Percentiles rank a stretch among this genome's conserved stretches.
Evolutionary conservation across 768 basidiomycete species (phyloP).

Genomic region (Hydnum rufescens): DNA sequence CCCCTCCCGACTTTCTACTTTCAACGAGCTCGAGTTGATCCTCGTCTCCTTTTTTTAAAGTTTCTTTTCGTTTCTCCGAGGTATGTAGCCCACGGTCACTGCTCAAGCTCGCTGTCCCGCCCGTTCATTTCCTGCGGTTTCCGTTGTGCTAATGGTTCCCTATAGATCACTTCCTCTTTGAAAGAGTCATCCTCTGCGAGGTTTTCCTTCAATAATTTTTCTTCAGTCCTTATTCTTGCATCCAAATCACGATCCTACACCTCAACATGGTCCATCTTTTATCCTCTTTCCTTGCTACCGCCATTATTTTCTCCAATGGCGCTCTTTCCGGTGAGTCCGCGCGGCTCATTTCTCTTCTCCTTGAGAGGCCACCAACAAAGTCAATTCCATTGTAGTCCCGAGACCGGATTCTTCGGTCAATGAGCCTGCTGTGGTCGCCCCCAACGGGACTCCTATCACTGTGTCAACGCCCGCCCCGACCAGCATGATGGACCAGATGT

Average conservation of each 20-base stretch:
- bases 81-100: too few species aligned
- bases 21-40: slow-evolving; percentile 41
- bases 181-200: slow-evolving; percentile 34
- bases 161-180: slow-evolving; percentile 8
- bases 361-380: background rate
- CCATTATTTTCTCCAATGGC: slow-evolving; percentile 19
- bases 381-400: background rate
- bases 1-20: slow-evolving; percentile 18
- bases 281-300: slow-evolving; percentile 29
- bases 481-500: slow-evolving; percentile 2
- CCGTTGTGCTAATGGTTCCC: background rate
- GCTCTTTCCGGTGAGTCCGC: background rate
- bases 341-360: background rate
- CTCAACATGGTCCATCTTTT: slow-evolving; percentile 35
- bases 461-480: slow-evolving; percentile 16
- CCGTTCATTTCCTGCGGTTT: background rate
- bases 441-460: slow-evolving; percentile 27
- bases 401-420: slow-evolving; percentile 9
- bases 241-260: slow-evolving; percentile 17
- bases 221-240: slow-evolving; percentile 26
- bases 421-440: slow-evolving; percentile 26
- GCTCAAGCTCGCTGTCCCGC: too few species aligned
- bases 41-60: slow-evolving; percentile 35
- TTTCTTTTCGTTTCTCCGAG: background rate
- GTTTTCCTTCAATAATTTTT: slow-evolving; percentile 18